A percentile compares a stretch with the other conserved stretches of the same genome.
phyloP scores from a whole-genome alignment of 2,329 filamentous ascomycete species.

The Monilinia fructigena region DNA sequence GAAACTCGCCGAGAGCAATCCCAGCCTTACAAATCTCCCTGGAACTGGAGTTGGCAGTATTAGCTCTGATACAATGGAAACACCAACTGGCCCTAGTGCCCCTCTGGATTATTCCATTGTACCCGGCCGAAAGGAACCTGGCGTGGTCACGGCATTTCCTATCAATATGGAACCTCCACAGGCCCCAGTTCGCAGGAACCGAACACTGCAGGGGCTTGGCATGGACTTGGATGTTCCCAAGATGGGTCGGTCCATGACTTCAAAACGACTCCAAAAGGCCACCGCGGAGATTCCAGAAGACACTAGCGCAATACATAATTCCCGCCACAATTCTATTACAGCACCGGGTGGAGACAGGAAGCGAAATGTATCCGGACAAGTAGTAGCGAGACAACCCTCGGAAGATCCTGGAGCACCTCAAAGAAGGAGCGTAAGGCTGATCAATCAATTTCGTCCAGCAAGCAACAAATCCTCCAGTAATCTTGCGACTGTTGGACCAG shows the following conservation, averaged over 20 bases:
- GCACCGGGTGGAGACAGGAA: conserved; percentile 64
- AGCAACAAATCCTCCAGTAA: conserved; percentile 46
- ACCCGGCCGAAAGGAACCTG: conserved; percentile 36
- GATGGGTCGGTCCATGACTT: conserved; percentile 39
- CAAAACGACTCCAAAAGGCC: conserved; percentile 38
- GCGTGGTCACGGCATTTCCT: conserved; percentile 34
- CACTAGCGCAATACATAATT: conserved; percentile 25
- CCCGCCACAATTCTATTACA: conserved; percentile 29
- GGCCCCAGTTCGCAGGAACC: conserved; percentile 46
- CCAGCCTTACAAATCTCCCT: conserved; percentile 40
- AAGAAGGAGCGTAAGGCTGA: conserved; percentile 70
- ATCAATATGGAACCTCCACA: conserved; percentile 46
- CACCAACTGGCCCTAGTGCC: conserved; percentile 54
- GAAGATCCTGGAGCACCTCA: conserved; percentile 64
- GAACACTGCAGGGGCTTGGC: conserved; percentile 38
- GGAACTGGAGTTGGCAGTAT: conserved; percentile 37
- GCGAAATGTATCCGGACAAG: conserved; percentile 87
- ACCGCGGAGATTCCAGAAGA: conserved; percentile 36
- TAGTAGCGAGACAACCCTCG: conserved; percentile 52
- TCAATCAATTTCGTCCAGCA: conserved; percentile 67
- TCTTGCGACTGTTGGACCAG: conserved; percentile 55
- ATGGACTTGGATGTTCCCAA: conserved; percentile 42
- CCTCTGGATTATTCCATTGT: conserved; percentile 40
- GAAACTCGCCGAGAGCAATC: conserved; percentile 41
- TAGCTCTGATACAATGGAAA: conserved; percentile 60